Evolutionary conservation across 2,329 filamentous ascomycete species (phyloP), one percentile per base, ranked within the genome.

Genomic region (Trichoderma sp.): DNA sequence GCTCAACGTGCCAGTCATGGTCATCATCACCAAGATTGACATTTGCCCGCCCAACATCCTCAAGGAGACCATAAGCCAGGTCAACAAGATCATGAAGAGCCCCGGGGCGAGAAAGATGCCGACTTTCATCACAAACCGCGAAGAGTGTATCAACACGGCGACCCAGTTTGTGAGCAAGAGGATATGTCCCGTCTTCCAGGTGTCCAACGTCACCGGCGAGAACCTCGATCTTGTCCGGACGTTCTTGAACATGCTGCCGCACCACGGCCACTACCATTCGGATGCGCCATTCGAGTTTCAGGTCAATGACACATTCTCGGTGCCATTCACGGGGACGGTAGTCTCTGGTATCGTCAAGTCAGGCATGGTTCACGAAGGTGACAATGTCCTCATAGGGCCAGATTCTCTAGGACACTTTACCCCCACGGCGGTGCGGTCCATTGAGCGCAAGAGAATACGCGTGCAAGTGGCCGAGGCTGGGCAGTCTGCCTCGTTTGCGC

Each of bases 1-100:
- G 0, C 86, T 99, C 66, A 98, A 98, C 78, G 95, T 99, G 12
- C 96, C 96, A 0, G 94, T 99, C 76, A 97, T 99, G 93, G 95
- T 98, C 4, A 91, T 98, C 75, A 91, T 98, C 74, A 99, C 95
- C 81, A 99, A 98, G 85, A 97, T 98, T 75, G 96, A 98, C 80
- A 98, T 98, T 71, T 98, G 96, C 81, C 96, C 96, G 26, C 94
- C 95, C 2, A 93, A 98, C 75, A 98, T 99, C 78, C 86, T 99
- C 28, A 90, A 97, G 82, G 92, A 98, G 84, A 99, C 96, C 26
- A 90, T 98, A 60, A 92, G 90, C 12, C 95, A 98, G 81, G 89
- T 99, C 74, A 95, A 91, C 68, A 93, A 95, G 79, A 98, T 99
- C 66, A 86, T 99, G 75, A 97, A 97, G 81, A 97, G 93, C 71